These are phyloP conservation scores for Alternaria novae-zelandiae DNA, from an alignment of 2,329 filamentous ascomycete genomes.

Conservation along the genomic window DNA sequence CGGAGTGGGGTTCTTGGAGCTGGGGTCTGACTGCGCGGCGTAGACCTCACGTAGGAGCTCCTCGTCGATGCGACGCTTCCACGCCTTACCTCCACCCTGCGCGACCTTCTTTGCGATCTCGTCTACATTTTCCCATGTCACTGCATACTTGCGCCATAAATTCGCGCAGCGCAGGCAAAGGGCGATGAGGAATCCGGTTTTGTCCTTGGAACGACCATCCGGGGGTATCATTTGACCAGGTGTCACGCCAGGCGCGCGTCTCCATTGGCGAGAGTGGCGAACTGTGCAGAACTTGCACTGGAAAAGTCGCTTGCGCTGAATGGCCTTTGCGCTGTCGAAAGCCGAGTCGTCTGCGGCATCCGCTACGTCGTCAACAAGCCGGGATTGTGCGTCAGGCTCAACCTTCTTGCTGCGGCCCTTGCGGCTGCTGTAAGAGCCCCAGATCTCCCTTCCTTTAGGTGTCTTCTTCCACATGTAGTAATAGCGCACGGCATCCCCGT, in stretches of 20 bases:
- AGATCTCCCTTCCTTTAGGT: constrained; percentile 80
- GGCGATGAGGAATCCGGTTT: constrained; percentile 75
- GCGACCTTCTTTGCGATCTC: constrained; percentile 88
- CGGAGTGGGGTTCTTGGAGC: constrained; percentile 29
- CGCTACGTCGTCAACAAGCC: constrained; percentile 89
- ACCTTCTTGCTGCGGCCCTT: constrained; percentile 87
- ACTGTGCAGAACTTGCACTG: constrained; percentile 92
- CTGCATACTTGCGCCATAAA: constrained; percentile 93
- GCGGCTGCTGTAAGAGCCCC: constrained; percentile 85
- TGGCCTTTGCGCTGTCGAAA: constrained; percentile 87
- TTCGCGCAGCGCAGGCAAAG: constrained; percentile 90
- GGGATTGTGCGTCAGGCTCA: constrained; percentile 63
- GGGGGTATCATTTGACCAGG: constrained; percentile 72
- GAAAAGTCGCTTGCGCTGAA: constrained; percentile 79
- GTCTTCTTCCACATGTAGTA: constrained; percentile 99
- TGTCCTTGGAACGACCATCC: constrained; percentile 79
- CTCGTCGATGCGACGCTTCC: constrained; percentile 90
- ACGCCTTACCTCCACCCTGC: constrained; percentile 78
- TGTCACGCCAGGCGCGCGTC: constrained; percentile 80
- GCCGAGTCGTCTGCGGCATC: constrained; percentile 94
- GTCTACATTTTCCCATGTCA: constrained; percentile 93
- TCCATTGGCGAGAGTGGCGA: constrained; percentile 85
- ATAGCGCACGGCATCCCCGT: constrained; percentile 83
- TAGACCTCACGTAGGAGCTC: constrained; percentile 77
- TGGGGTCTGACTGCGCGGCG: constrained; percentile 42